These are phyloP conservation scores for Alloteropsis semialata DNA, from an alignment of 176 grass and related monocot genomes.

Conservation along the genomic window DNA sequence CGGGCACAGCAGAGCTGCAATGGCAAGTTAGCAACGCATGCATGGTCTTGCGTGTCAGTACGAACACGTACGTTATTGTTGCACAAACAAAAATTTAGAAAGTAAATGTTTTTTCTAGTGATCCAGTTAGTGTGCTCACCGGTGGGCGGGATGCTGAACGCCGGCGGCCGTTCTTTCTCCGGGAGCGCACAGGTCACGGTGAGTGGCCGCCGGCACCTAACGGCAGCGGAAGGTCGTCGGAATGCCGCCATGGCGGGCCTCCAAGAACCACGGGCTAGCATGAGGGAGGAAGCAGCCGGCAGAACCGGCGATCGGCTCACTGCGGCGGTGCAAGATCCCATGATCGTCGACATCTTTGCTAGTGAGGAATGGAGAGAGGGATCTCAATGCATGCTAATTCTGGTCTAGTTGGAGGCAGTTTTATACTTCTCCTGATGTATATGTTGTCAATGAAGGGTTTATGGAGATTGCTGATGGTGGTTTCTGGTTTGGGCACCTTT, in stretches of 20 bases:
- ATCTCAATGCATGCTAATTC: not conserved
- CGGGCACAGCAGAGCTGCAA: conserved; percentile 9
- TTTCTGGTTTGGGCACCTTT: conserved; percentile 6
- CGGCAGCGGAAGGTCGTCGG: not conserved
- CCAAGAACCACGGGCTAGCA: not conserved
- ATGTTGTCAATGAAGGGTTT: not conserved
- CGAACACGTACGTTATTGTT: not conserved
- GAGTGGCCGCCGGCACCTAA: not conserved
- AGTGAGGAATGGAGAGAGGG: not conserved
- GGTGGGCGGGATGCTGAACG: conserved; percentile 36
- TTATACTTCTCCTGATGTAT: not conserved
- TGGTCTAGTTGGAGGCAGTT: not conserved
- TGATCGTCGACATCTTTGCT: not conserved
- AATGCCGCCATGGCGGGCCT: not conserved
- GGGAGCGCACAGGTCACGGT: conserved; percentile 6
- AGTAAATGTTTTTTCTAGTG: not conserved
- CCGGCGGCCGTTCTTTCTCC: conserved; percentile 26
- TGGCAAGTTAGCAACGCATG: no score
- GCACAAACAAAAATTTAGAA: not conserved
- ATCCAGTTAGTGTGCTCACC: not conserved
- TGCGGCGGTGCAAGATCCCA: conserved; percentile 2
- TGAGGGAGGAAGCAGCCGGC: not conserved
- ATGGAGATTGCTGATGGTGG: not conserved
- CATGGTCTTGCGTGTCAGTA: not conserved
- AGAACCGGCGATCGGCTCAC: not conserved